Conservation (phyloP, 2,329 filamentous ascomycete genomes). For the Pseudonectria foliicola region DNA sequence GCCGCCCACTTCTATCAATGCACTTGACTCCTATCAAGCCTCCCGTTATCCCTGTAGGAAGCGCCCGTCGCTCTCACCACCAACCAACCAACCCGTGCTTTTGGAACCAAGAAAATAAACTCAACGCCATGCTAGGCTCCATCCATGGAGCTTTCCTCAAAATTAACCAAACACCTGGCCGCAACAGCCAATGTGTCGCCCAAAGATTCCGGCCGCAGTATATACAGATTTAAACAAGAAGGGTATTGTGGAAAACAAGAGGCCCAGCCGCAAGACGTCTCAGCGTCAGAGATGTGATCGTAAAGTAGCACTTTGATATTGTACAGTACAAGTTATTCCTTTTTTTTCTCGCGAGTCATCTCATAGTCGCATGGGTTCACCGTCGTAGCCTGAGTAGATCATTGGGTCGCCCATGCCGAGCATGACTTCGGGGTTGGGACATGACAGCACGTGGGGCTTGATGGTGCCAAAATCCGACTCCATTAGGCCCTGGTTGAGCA, state of each 20-base stretch:
- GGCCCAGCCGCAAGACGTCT: background rate
- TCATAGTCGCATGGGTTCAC: constrained; percentile 36
- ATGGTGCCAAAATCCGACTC: constrained; percentile 47
- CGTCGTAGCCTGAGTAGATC: constrained; percentile 49
- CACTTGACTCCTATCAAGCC: too few relatives aligned
- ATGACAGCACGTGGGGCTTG: constrained; percentile 48
- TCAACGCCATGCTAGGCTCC: constrained; percentile 8
- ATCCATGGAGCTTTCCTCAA: background rate
- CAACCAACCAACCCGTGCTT: background rate
- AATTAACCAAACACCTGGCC: constrained; percentile 4
- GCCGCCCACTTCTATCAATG: too few relatives aligned
- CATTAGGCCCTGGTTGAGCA: constrained; percentile 43
- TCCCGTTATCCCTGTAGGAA: too few relatives aligned
- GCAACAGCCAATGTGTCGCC: background rate
- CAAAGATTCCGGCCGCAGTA: too few relatives aligned
- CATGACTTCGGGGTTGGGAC: constrained; percentile 48
- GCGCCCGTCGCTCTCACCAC: too few relatives aligned
- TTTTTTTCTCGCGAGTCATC: constrained; percentile 3
- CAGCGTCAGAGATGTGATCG: background rate
- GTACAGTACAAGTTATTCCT: constrained; percentile 1
- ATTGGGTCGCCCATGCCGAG: constrained; percentile 51
- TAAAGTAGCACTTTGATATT: background rate
- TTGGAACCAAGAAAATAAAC: background rate
- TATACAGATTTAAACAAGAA: constrained; percentile 1
- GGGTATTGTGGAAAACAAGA: constrained; percentile 5